These are phyloP conservation scores for Haberlea rhodopensis DNA, from an alignment of 257 asterid species.

Conservation along the genomic window DNA sequence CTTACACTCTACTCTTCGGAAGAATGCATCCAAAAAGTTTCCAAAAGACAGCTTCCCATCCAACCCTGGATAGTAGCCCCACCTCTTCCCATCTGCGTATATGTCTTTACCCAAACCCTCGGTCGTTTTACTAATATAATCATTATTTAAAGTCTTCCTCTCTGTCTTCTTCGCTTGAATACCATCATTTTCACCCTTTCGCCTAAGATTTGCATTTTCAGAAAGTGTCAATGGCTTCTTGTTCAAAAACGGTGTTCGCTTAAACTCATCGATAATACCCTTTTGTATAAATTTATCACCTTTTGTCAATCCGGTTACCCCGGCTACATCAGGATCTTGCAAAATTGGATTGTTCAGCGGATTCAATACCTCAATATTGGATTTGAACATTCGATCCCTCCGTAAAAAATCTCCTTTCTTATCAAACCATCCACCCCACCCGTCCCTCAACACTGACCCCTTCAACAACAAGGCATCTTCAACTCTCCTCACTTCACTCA, in stretches of 20 bases:
- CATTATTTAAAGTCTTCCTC: constrained; percentile 54
- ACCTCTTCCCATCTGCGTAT: constrained; percentile 87
- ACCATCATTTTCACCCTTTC: constrained; percentile 28
- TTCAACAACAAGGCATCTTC: constrained; percentile 89
- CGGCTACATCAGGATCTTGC: constrained; percentile 91
- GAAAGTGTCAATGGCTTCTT: constrained; percentile 57
- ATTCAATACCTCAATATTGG: constrained; percentile 72
- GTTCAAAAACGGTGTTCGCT: constrained; percentile 53
- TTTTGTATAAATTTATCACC: constrained; percentile 73
- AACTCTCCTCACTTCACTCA: constrained; percentile 49
- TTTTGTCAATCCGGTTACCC: constrained; percentile 63
- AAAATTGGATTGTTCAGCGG: constrained; percentile 76
- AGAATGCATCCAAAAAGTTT: constrained; percentile 77
- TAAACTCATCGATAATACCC: constrained; percentile 61
- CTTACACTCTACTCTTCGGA: constrained; percentile 65
- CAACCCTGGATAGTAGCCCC: constrained; percentile 94
- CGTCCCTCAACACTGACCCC: constrained; percentile 84
- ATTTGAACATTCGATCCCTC: constrained; percentile 83
- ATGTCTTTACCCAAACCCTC: constrained; percentile 42
- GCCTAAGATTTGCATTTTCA: constrained; percentile 16
- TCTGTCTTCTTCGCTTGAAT: constrained; percentile 39
- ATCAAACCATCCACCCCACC: constrained; percentile 99
- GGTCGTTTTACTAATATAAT: constrained; percentile 26
- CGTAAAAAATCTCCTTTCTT: constrained; percentile 84
- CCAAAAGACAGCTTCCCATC: constrained; percentile 59